Evolutionary conservation across 169 alveolate genomes (phyloP).

Genomic region (Eimeria falciformis): DNA sequence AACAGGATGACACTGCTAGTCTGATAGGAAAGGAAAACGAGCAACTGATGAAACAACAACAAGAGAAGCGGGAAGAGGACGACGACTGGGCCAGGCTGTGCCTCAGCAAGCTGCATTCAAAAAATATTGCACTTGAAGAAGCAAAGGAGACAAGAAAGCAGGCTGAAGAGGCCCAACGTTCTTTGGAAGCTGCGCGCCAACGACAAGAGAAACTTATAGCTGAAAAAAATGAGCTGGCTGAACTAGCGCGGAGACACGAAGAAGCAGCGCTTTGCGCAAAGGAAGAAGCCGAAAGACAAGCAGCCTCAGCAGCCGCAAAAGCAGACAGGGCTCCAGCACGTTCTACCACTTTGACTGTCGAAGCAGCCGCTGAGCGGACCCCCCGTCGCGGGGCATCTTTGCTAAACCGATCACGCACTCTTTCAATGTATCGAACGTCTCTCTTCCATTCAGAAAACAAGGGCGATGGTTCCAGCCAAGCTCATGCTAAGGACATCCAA

Average conservation of each 20-base stretch:
- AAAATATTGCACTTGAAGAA: slow-evolving; percentile 52
- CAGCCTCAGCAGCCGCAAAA: slow-evolving; percentile 51
- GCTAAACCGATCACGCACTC: slow-evolving; percentile 62
- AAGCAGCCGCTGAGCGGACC: slow-evolving; percentile 40
- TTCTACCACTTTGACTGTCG: slow-evolving; percentile 55
- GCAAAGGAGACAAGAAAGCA: slow-evolving; percentile 22
- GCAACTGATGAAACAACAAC: slow-evolving; percentile 34
- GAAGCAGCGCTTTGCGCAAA: slow-evolving; percentile 38
- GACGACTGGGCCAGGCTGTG: slow-evolving; percentile 70
- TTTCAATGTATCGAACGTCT: slow-evolving; percentile 41
- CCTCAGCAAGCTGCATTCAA: slow-evolving; percentile 58
- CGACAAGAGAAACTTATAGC: slow-evolving; percentile 53
- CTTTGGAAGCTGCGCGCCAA: slow-evolving; percentile 43
- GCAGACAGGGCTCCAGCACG: slow-evolving; percentile 52
- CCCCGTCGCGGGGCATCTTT: slow-evolving; percentile 44
- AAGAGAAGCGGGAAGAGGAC: slow-evolving; percentile 49
- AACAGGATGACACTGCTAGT: slow-evolving; percentile 3
- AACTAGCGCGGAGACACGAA: slow-evolving; percentile 59
- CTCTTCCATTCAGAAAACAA: neutral
- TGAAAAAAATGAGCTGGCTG: slow-evolving; percentile 50
- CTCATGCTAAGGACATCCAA: neutral
- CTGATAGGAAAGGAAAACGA: neutral
- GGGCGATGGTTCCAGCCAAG: neutral
- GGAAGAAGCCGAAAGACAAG: slow-evolving; percentile 61
- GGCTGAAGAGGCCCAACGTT: slow-evolving; percentile 47